A percentile compares a stretch with the other conserved stretches of the same genome.
Evolutionary conservation across 2,329 filamentous ascomycete genomes (phyloP).

Genomic region (Allantophomopsis lycopodina): DNA sequence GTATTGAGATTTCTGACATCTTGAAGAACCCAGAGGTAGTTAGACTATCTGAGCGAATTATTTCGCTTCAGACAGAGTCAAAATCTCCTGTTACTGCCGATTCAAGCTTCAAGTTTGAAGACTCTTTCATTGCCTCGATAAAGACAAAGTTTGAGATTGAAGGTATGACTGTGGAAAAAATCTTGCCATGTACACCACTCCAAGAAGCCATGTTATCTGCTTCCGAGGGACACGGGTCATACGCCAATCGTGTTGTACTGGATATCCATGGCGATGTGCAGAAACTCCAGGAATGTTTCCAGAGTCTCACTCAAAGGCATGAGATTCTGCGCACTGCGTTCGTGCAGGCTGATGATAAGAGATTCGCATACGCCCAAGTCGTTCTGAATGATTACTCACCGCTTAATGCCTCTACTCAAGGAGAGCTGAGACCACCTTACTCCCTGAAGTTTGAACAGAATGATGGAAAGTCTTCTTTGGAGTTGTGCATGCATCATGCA

Average conservation of each 20-base stretch:
- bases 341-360: conserved; percentile 42
- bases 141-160: conserved; percentile 6
- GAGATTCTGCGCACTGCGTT: conserved; percentile 71
- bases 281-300: conserved; percentile 47
- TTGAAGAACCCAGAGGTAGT: conserved; percentile 55
- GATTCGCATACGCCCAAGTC: conserved; percentile 58
- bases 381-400: conserved; percentile 29
- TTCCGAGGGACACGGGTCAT: conserved; percentile 33
- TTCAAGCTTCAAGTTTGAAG: conserved; percentile 10
- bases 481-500: conserved; percentile 53
- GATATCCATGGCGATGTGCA: conserved; percentile 35
- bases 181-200: conserved; percentile 74
- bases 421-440: too few relatives aligned
- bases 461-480: conserved; percentile 2
- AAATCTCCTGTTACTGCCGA: background rate
- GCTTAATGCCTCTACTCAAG: background rate
- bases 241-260: conserved; percentile 62
- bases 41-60: conserved; percentile 33
- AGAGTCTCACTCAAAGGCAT: conserved; percentile 47
- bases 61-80: background rate
- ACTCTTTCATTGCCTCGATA: conserved; percentile 8
- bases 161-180: conserved; percentile 27
- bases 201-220: conserved; percentile 79
- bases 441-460: background rate
- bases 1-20: conserved; percentile 53